Conservation (phyloP, 768 basidiomycete species). For the Mrakia blollopis region DNA sequence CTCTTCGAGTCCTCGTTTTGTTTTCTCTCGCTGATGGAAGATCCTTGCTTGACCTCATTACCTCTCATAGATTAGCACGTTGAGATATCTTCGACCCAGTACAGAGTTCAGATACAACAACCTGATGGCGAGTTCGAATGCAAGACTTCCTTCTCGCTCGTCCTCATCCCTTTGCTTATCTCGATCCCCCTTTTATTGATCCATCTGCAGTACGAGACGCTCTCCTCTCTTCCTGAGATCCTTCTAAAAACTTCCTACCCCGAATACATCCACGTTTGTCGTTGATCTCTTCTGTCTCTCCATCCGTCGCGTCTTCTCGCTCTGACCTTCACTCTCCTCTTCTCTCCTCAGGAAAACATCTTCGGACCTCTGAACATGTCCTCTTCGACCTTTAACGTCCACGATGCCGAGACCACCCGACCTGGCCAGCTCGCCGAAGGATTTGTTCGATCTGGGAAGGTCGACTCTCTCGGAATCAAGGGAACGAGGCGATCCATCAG, state of each 20-base stretch:
- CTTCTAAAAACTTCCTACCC: slow-evolving; percentile 4
- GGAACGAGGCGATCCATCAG: neutral
- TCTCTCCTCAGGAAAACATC: slow-evolving; percentile 3
- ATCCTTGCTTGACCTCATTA: neutral
- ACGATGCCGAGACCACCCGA: neutral
- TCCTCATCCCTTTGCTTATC: too few relatives aligned
- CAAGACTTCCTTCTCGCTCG: too few relatives aligned
- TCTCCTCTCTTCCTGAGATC: neutral
- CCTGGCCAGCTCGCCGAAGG: slow-evolving; percentile 8
- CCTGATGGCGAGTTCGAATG: neutral
- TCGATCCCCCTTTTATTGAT: too few relatives aligned
- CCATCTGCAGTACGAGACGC: neutral
- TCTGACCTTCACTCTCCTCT: neutral
- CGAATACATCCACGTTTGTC: slow-evolving; percentile 14
- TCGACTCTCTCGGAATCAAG: neutral
- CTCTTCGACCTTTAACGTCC: slow-evolving; percentile 8
- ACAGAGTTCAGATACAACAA: slow-evolving; percentile 25
- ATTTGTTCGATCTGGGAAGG: slow-evolving; percentile 1
- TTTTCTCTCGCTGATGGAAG: neutral
- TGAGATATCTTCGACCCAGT: slow-evolving; percentile 10
- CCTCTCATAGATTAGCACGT: neutral
- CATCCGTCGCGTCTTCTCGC: neutral
- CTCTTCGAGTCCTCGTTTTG: neutral
- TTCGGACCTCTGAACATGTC: slow-evolving; percentile 7
- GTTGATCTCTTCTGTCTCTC: neutral